Evolutionary conservation across 2,329 filamentous ascomycete species (phyloP).

Genomic region (Cadophora malorum): DNA sequence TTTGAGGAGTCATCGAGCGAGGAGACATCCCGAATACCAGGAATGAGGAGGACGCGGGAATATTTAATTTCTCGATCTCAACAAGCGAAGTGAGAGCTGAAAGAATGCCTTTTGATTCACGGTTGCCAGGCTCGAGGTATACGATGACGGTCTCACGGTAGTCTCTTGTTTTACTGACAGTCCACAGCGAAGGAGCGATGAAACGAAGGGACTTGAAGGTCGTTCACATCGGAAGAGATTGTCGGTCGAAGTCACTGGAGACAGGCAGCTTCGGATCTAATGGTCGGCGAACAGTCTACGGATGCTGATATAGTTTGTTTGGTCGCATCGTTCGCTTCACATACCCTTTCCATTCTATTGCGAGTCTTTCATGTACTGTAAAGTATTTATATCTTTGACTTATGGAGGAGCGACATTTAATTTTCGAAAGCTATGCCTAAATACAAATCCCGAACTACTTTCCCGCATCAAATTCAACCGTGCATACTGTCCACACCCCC

Average conservation of each 20-base stretch:
- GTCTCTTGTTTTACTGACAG: background rate
- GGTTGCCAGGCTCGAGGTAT: background rate
- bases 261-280: background rate
- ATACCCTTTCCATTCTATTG: background rate
- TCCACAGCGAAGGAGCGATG: background rate
- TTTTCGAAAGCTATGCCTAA: background rate
- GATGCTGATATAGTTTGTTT: background rate
- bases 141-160: background rate
- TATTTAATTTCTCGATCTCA: background rate
- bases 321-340: background rate
- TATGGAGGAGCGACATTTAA: background rate
- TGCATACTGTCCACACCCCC: too few relatives aligned
- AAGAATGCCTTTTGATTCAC: background rate
- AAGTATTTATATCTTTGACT: background rate
- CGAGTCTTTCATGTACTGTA: background rate
- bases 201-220: background rate
- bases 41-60: background rate
- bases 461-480: too few relatives aligned
- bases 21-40: constrained; percentile 9
- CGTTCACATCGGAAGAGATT: background rate
- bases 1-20: constrained; percentile 12
- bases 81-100: background rate
- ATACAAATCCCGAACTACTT: background rate
- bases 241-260: too few relatives aligned
- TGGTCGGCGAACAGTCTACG: background rate